A percentile compares a stretch with the other conserved stretches of the same genome.
These are phyloP conservation scores for Flaveria ramosissima DNA, from an alignment of 129 eudicot genomes.

Conservation along the genomic window DNA sequence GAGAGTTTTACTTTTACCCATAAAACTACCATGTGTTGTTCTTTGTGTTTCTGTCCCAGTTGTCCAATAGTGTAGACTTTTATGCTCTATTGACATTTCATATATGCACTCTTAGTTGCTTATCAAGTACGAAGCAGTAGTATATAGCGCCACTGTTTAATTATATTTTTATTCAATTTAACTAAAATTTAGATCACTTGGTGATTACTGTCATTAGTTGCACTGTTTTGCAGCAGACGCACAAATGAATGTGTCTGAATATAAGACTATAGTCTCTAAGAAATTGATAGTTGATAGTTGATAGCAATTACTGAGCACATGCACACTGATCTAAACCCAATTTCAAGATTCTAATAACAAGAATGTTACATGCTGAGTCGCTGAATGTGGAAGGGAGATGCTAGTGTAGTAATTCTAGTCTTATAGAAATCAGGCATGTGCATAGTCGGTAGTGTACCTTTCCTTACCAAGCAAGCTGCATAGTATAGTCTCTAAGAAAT, in stretches of 20 bases:
- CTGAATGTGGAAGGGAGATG: not conserved
- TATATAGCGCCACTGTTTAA: not conserved
- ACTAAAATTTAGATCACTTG: not conserved
- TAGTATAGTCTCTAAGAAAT: too few species aligned
- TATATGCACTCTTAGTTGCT: not conserved
- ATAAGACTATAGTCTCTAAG: not conserved
- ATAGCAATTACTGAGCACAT: not conserved
- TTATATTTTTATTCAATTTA: not conserved
- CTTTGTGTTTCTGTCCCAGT: too few species aligned
- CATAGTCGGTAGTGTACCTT: not conserved
- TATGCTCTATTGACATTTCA: slow-evolving; percentile 1
- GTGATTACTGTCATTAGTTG: not conserved
- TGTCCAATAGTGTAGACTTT: not conserved
- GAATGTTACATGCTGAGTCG: not conserved
- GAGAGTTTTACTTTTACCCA: too few species aligned
- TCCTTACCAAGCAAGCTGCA: not conserved
- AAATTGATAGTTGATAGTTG: not conserved
- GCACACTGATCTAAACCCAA: not conserved
- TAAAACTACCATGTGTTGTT: too few species aligned
- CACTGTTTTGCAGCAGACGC: slow-evolving; percentile 7
- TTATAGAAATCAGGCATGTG: not conserved
- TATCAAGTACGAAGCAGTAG: not conserved
- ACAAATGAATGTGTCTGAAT: not conserved
- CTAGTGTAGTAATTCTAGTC: not conserved
- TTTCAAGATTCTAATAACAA: not conserved